A percentile compares a stretch with the other conserved stretches of the same genome.
Evolutionary conservation across 257 asterid species (phyloP).

Genomic region (Solanum paucissectum): DNA sequence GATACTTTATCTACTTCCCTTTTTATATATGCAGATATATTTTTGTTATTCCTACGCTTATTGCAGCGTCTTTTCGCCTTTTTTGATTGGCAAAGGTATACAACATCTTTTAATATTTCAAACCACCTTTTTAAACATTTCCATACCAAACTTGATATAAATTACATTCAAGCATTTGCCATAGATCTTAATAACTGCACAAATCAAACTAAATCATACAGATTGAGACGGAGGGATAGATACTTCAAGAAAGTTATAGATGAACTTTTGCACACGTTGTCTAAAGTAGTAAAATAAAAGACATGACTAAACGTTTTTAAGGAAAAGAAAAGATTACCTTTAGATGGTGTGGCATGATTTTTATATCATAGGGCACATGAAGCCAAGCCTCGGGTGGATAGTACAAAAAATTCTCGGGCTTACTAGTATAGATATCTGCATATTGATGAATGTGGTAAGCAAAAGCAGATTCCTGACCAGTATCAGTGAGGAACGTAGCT

Average conservation of each 20-base stretch:
- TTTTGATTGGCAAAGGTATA: background rate
- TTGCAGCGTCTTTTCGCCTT: background rate
- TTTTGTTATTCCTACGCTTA: background rate
- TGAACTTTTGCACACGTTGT: background rate
- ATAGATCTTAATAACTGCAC: background rate
- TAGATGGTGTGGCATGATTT: slow-evolving; percentile 96
- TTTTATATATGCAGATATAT: background rate
- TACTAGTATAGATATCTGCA: slow-evolving; percentile 94
- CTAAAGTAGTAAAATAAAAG: background rate
- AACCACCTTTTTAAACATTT: background rate
- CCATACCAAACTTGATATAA: background rate
- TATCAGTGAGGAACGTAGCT: slow-evolving; percentile 84
- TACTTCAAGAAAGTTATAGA: background rate
- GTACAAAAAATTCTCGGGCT: slow-evolving; percentile 85
- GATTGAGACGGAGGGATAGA: background rate
- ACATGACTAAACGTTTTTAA: background rate
- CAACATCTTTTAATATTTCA: background rate
- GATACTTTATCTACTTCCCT: background rate
- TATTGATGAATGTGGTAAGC: slow-evolving; percentile 89
- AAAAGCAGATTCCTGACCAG: slow-evolving; percentile 92
- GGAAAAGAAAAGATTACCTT: slow-evolving; percentile 39
- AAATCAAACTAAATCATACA: background rate
- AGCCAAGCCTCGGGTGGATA: slow-evolving; percentile 92
- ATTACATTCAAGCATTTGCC: background rate
- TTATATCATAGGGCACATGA: slow-evolving; percentile 85